Conservation (phyloP, 192 early-diverging fungal genomes). For the Podila horticola region DNA sequence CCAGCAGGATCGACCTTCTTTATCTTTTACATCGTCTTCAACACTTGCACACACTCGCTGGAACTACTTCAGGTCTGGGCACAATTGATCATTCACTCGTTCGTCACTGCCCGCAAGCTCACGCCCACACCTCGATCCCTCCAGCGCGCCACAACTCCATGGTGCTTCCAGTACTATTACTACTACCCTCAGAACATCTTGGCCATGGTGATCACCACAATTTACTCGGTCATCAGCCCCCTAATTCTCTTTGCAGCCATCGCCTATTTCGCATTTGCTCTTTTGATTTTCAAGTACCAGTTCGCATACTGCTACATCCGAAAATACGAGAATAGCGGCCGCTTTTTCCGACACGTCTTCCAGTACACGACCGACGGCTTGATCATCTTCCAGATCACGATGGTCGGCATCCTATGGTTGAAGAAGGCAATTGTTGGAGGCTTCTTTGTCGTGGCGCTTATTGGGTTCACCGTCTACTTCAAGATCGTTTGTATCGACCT, state of each 20-base stretch:
- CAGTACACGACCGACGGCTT: constrained; percentile 68
- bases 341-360: constrained; percentile 61
- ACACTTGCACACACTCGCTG: constrained; percentile 65
- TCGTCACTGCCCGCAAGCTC: constrained; percentile 57
- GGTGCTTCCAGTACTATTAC: constrained; percentile 71
- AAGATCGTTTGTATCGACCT: constrained; percentile 56
- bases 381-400: constrained; percentile 65
- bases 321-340: constrained; percentile 67
- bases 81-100: constrained; percentile 60
- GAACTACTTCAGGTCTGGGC: constrained; percentile 69
- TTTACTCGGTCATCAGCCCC: constrained; percentile 68
- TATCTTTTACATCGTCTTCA: constrained; percentile 69
- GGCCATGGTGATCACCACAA: constrained; percentile 68
- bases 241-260: constrained; percentile 66
- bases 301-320: constrained; percentile 70
- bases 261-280: constrained; percentile 61
- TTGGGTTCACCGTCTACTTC: constrained; percentile 58
- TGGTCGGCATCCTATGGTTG: constrained; percentile 64
- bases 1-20: constrained; percentile 71
- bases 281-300: constrained; percentile 69
- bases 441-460: constrained; percentile 53
- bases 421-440: constrained; percentile 54
- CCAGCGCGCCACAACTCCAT: constrained; percentile 55
- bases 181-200: constrained; percentile 71
- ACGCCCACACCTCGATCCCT: constrained; percentile 66